phyloP scores from a whole-genome alignment of 1,284 basidiomycete species.

The Pisolithus thermaeus region DNA sequence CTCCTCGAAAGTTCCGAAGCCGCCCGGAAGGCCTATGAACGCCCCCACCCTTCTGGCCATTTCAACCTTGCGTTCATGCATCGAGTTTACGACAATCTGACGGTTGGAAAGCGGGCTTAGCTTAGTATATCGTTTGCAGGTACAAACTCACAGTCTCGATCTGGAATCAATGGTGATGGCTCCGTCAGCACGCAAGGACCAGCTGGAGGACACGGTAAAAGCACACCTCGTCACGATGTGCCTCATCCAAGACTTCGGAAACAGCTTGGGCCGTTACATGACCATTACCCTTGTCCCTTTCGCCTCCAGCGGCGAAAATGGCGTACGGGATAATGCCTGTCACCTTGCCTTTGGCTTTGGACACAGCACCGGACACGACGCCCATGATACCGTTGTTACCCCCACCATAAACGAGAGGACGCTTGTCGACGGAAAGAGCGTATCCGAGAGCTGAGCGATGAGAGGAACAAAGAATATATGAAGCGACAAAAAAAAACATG shows the following conservation, averaged over 20 bases:
- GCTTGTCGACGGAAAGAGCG: slow-evolving; percentile 60
- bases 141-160: slow-evolving; percentile 43
- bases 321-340: slow-evolving; percentile 81
- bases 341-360: slow-evolving; percentile 59
- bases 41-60: slow-evolving; percentile 79
- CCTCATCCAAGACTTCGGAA: slow-evolving; percentile 35
- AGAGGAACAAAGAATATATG: slow-evolving; percentile 4
- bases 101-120: slow-evolving; percentile 1
- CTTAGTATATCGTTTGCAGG: neutral
- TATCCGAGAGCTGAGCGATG: slow-evolving; percentile 56
- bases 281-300: slow-evolving; percentile 43
- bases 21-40: slow-evolving; percentile 86
- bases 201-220: slow-evolving; percentile 2
- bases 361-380: slow-evolving; percentile 64
- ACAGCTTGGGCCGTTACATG: slow-evolving; percentile 17
- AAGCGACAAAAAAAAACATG: neutral
- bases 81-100: slow-evolving; percentile 72
- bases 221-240: slow-evolving; percentile 39
- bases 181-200: slow-evolving; percentile 8
- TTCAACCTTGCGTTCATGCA: slow-evolving; percentile 89
- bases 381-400: slow-evolving; percentile 87
- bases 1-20: slow-evolving; percentile 92
- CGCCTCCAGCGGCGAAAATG: slow-evolving; percentile 61
- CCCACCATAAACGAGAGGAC: slow-evolving; percentile 83
- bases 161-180: slow-evolving; percentile 24